Percentiles rank a stretch among this genome's conserved stretches.
Evolutionary conservation across 2,329 filamentous ascomycete genomes (phyloP).

Genomic region (Metarhizium album): DNA sequence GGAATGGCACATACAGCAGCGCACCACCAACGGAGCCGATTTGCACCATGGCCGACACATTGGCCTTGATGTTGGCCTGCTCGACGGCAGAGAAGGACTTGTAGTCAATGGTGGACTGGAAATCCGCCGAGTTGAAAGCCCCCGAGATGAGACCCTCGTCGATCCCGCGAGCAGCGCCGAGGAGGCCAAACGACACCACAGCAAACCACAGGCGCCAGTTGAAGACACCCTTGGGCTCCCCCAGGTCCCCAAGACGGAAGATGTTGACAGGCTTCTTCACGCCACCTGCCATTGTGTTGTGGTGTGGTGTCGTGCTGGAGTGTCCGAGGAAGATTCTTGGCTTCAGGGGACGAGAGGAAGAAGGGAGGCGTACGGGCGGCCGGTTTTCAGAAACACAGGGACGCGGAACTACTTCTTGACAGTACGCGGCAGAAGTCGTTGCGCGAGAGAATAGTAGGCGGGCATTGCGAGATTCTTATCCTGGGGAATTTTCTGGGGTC

Average conservation of each 20-base stretch:
- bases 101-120: constrained; percentile 49
- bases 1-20: constrained; percentile 32
- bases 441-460: background rate
- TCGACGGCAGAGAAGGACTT: constrained; percentile 38
- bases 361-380: background rate
- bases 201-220: constrained; percentile 75
- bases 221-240: constrained; percentile 58
- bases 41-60: constrained; percentile 74
- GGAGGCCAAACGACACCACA: constrained; percentile 61
- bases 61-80: constrained; percentile 59
- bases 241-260: constrained; percentile 52
- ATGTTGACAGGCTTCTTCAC: constrained; percentile 49
- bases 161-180: constrained; percentile 68
- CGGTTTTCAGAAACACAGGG: background rate
- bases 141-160: constrained; percentile 72
- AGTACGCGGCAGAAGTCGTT: background rate
- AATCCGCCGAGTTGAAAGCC: constrained; percentile 56
- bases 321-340: background rate
- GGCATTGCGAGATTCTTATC: too few relatives aligned
- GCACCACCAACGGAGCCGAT: constrained; percentile 65
- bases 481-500: background rate
- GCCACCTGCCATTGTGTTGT: constrained; percentile 34
- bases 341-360: background rate
- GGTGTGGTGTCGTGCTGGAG: too few relatives aligned
- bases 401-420: background rate